These are phyloP conservation scores for Aureobasidium pullulans DNA, from an alignment of 2,329 filamentous ascomycete genomes.

Conservation along the genomic window DNA sequence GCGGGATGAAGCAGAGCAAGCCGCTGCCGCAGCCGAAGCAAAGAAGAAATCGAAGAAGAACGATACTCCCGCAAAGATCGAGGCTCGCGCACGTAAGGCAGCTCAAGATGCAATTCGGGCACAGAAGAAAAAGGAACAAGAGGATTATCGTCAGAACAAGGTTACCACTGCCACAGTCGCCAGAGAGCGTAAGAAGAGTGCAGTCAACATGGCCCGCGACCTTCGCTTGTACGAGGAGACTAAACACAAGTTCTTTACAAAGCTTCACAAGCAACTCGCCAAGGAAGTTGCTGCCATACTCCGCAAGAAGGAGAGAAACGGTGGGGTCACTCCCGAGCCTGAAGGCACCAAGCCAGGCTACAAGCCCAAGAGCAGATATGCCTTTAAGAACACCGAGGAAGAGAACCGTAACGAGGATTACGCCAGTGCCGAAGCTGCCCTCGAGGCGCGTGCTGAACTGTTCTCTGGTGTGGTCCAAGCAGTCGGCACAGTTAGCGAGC, in stretches of 20 bases:
- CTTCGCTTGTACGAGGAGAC: slow-evolving; percentile 1
- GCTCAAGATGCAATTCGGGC: background rate
- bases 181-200: slow-evolving; percentile 8
- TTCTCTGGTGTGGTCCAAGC: background rate
- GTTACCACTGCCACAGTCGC: background rate
- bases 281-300: slow-evolving; percentile 13
- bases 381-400: slow-evolving; percentile 3
- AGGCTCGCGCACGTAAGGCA: slow-evolving; percentile 8
- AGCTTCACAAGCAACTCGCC: slow-evolving; percentile 2
- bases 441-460: background rate
- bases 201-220: background rate
- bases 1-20: slow-evolving; percentile 15
- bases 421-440: background rate
- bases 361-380: background rate
- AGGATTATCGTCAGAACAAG: slow-evolving; percentile 4
- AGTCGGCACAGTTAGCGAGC: background rate
- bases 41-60: slow-evolving; percentile 3
- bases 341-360: background rate
- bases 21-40: slow-evolving; percentile 14
- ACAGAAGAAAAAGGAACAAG: background rate
- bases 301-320: background rate
- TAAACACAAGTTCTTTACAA: slow-evolving; percentile 4
- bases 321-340: background rate
- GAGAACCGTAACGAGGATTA: background rate
- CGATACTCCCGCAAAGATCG: slow-evolving; percentile 15